These are phyloP conservation scores for Danielia oregonensis DNA, from an alignment of 805 yeast species.

Conservation along the genomic window DNA sequence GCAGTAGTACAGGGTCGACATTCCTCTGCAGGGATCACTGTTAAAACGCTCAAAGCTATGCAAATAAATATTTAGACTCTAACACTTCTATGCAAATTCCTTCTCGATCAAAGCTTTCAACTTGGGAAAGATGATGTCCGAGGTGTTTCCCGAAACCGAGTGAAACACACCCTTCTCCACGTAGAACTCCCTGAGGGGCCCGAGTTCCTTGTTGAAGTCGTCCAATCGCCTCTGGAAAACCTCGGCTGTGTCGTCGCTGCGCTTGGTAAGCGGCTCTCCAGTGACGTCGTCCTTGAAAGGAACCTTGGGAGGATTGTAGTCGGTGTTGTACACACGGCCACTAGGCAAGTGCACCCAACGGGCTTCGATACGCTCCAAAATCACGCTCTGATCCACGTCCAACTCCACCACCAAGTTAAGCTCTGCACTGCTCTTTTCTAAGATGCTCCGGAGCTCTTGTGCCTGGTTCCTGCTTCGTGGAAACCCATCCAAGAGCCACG, in stretches of 20 bases:
- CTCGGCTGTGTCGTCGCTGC: constrained; percentile 79
- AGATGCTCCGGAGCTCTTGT: constrained; percentile 43
- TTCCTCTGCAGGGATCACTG: too few relatives aligned
- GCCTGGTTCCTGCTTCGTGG: constrained; percentile 85
- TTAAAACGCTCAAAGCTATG: too few relatives aligned
- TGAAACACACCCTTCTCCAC: constrained; percentile 38
- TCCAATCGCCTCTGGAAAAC: constrained; percentile 67
- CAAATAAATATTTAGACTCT: too few relatives aligned
- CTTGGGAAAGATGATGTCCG: constrained; percentile 81
- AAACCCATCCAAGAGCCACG: constrained; percentile 88
- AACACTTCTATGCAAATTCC: constrained; percentile 19
- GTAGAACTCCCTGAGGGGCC: constrained; percentile 67
- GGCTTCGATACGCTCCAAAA: constrained; percentile 75
- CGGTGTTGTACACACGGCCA: constrained; percentile 81
- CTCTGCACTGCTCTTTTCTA: constrained; percentile 34
- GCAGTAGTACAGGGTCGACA: too few relatives aligned
- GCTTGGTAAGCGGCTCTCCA: constrained; percentile 77
- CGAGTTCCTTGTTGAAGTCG: constrained; percentile 53
- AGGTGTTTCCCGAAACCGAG: constrained; percentile 69
- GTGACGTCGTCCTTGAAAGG: constrained; percentile 84
- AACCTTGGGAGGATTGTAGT: constrained; percentile 84
- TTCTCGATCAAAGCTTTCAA: constrained; percentile 39
- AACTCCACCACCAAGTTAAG: constrained; percentile 81
- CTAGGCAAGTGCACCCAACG: constrained; percentile 82
- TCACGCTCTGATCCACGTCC: constrained; percentile 81